These are phyloP conservation scores for Colletotrichum horii DNA, from an alignment of 2,329 filamentous ascomycete species.

Conservation along the genomic window DNA sequence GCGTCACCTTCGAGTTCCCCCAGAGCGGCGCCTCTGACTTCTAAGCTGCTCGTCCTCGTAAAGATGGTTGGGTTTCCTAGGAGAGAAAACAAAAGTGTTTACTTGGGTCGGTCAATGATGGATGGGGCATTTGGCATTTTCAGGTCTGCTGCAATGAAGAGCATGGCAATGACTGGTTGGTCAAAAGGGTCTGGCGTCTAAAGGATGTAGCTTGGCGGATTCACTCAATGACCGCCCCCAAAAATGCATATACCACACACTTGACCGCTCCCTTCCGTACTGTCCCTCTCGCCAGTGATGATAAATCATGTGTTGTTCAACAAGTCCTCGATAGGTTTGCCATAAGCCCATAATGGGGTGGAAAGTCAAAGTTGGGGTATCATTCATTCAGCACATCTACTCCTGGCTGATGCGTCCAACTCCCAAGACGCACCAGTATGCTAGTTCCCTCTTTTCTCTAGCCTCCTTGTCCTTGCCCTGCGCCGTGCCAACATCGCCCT, in stretches of 20 bases:
- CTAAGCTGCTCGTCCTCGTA: conserved; percentile 50
- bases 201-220: conserved; percentile 52
- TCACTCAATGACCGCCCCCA: conserved; percentile 43
- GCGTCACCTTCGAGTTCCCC: conserved; percentile 98
- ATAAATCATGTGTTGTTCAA: background rate
- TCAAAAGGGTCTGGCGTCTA: conserved; percentile 54
- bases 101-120: conserved; percentile 25
- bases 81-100: background rate
- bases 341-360: background rate
- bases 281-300: background rate
- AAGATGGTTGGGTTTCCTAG: conserved; percentile 11
- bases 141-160: conserved; percentile 17
- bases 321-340: background rate
- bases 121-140: conserved; percentile 16
- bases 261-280: conserved; percentile 22
- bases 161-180: conserved; percentile 24
- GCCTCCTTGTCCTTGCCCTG: conserved; percentile 61
- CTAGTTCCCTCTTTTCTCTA: conserved; percentile 83
- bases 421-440: conserved; percentile 94
- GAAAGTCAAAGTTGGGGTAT: conserved; percentile 40
- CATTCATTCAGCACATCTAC: conserved; percentile 30
- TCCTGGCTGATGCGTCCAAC: conserved; percentile 76
- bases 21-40: conserved; percentile 80
- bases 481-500: conserved; percentile 66
- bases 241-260: conserved; percentile 39